These are phyloP conservation scores for Candida insectalens DNA, from an alignment of 805 yeast species.

Conservation along the genomic window DNA sequence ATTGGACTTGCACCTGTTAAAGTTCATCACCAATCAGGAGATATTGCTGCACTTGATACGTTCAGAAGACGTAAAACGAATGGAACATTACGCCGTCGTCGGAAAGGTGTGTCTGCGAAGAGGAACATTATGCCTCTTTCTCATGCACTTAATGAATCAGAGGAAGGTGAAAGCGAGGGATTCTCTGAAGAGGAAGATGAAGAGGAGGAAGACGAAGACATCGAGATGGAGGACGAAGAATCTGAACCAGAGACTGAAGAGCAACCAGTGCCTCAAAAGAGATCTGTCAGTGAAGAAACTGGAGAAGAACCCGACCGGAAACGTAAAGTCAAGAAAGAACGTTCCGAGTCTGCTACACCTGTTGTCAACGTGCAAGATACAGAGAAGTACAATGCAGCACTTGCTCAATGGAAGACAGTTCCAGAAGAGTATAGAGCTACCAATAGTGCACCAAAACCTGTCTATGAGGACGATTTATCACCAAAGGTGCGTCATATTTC, in stretches of 20 bases:
- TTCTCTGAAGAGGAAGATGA: slow-evolving; percentile 15
- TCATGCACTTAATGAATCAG: slow-evolving; percentile 34
- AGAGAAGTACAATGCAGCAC: slow-evolving; percentile 7
- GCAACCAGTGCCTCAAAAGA: slow-evolving; percentile 20
- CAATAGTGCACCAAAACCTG: slow-evolving; percentile 42
- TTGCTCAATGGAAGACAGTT: slow-evolving; percentile 15
- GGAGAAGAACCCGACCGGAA: slow-evolving; percentile 1
- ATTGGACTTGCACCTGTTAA: slow-evolving; percentile 11
- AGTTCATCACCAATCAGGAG: slow-evolving; percentile 14
- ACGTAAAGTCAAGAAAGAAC: slow-evolving; percentile 7
- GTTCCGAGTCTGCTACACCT: slow-evolving; percentile 16
- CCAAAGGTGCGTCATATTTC: slow-evolving; percentile 35
- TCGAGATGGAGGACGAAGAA: slow-evolving; percentile 17
- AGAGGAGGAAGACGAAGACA: slow-evolving; percentile 17
- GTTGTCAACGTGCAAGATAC: too few relatives aligned
- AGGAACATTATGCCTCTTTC: slow-evolving; percentile 37
- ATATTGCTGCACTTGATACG: slow-evolving; percentile 13
- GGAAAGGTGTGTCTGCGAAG: slow-evolving; percentile 6
- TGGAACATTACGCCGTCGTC: slow-evolving; percentile 7
- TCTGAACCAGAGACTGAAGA: slow-evolving; percentile 5
- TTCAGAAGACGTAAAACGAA: slow-evolving; percentile 39
- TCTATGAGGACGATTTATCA: slow-evolving; percentile 33
- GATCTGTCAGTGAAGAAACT: background rate
- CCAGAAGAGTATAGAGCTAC: slow-evolving; percentile 41
- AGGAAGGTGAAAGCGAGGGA: slow-evolving; percentile 13